Evolutionary conservation across 2,329 filamentous ascomycete genomes (phyloP).

Genomic region (Whalleya microplaca): DNA sequence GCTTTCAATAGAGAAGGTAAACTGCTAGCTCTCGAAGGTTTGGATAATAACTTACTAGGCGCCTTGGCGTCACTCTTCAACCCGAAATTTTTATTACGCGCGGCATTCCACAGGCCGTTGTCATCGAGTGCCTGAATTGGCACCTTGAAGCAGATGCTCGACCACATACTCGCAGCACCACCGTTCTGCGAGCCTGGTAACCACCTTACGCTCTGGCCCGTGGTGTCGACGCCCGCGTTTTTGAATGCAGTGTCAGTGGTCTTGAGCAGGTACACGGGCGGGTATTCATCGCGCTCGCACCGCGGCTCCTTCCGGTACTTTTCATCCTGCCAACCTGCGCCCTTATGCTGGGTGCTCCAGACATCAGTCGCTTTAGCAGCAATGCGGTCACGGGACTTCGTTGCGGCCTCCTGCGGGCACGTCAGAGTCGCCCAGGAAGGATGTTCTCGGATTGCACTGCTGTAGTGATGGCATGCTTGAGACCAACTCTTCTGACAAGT

Average conservation of each 20-base stretch:
- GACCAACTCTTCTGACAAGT: constrained; percentile 14
- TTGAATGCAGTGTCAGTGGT: not conserved
- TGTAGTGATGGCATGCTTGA: constrained; percentile 33
- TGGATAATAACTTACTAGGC: too few species aligned
- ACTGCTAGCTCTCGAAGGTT: too few species aligned
- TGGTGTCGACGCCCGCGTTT: not conserved
- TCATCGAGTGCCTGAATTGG: not conserved
- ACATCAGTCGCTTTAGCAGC: not conserved
- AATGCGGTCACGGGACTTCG: not conserved
- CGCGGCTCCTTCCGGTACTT: not conserved
- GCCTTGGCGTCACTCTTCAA: too few species aligned
- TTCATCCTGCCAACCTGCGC: not conserved
- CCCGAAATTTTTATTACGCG: too few species aligned
- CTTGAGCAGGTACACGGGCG: not conserved
- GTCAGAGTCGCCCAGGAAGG: constrained; percentile 7
- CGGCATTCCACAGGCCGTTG: not conserved
- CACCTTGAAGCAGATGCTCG: constrained; percentile 4
- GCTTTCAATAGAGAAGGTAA: too few species aligned
- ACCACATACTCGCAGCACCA: constrained; percentile 16
- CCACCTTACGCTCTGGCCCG: constrained; percentile 12
- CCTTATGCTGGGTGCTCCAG: not conserved
- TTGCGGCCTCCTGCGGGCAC: constrained; percentile 4
- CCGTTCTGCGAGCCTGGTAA: constrained; percentile 13
- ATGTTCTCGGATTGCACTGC: constrained; percentile 19
- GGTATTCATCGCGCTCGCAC: constrained; percentile 4